Evolutionary conservation across 805 yeast species (phyloP), one percentile per base, ranked within the genome.

Genomic region (Saturnispora sekii): DNA sequence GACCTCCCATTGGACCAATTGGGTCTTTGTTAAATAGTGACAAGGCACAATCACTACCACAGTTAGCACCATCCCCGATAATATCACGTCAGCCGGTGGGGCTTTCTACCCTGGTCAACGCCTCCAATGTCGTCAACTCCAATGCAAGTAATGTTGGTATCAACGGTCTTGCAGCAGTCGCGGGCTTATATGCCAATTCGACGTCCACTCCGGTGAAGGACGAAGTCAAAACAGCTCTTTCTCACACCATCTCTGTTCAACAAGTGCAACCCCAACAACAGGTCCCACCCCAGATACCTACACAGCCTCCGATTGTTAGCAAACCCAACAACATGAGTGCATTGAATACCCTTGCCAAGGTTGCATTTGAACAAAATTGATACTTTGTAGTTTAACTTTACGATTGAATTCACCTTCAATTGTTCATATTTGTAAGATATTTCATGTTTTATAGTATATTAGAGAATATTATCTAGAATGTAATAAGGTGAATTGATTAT

Each of bases 271-370:
- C 37, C 5, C 40, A 40, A 28, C 35, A 17, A 26, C 31, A 14
- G 2, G 28, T n/a, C 1, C 36, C 37, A n/a, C 33, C 18, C 30
- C 39, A 5, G 10, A 14, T 10, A 26, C 34, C 3, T 31, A 43
- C 14, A 12, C 40, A 38, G 14, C 17, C 34, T 30, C 41, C 16
- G 29, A 14, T n/a, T 38, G 17, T 4, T 31, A 29, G 38, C 45
- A 30, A 40, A 35, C 41, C 38, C 5, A 50, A 50, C 17, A 62
- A 60, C 2, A 46, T 62, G 44, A 63, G 65, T 48, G 65, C 68
- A 1, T 51, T 63, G 11, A 66, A 62, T 48, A 66, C 68, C 0
- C 54, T 63, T 35, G 68, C 68, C 4, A 65, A 61, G 37, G 59
- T 63, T 35, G 68, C 68, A 2, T 60, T 61, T 41, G 66, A 62